phyloP scores from a whole-genome alignment of 768 basidiomycete genomes.

The Pisolithus orientalis region DNA sequence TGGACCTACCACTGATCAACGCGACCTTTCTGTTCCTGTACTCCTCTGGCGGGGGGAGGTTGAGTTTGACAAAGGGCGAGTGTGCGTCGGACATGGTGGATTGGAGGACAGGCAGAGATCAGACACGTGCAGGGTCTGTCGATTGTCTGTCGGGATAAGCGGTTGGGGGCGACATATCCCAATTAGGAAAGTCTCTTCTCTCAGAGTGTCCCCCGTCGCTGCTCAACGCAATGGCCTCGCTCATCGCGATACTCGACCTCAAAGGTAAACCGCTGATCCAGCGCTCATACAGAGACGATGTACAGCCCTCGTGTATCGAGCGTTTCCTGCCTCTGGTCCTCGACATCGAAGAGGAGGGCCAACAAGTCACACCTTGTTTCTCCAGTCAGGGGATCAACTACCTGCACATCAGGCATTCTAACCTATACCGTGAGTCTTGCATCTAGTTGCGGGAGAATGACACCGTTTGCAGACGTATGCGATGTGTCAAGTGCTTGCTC shows the following conservation, averaged over 20 bases:
- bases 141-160: no score
- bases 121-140: no score
- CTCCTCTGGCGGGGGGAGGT: constrained; percentile 69
- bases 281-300: constrained; percentile 94
- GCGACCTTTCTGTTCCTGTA: constrained; percentile 91
- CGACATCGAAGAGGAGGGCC: constrained; percentile 95
- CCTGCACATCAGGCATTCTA: constrained; percentile 97
- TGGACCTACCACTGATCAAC: constrained; percentile 71
- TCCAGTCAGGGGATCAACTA: constrained; percentile 94
- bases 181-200: neutral
- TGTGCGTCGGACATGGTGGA: constrained; percentile 13
- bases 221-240: constrained; percentile 40
- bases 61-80: constrained; percentile 40
- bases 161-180: neutral
- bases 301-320: constrained; percentile 83
- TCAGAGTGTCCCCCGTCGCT: neutral
- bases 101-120: neutral
- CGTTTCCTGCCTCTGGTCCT: constrained; percentile 89
- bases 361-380: constrained; percentile 95
- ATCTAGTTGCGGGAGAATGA: neutral
- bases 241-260: constrained; percentile 94
- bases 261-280: constrained; percentile 99
- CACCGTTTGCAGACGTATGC: neutral
- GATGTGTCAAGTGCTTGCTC: constrained; percentile 66
- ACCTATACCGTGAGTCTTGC: constrained; percentile 80